These are phyloP conservation scores for Conidiobolus incongruus DNA, from an alignment of 371 early-diverging fungal species.

Conservation along the genomic window DNA sequence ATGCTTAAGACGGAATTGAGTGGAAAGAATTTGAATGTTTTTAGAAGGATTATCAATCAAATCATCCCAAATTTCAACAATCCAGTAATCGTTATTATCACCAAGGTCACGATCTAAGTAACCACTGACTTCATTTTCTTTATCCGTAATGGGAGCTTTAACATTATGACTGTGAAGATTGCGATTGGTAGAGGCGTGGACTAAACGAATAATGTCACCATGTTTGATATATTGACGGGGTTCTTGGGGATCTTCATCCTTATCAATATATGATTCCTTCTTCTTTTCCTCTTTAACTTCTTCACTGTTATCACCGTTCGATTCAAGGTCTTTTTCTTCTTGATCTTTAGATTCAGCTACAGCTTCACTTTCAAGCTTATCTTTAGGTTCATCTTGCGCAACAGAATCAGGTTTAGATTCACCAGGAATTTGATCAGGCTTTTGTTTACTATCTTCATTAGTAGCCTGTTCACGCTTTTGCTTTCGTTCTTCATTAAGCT, in stretches of 20 bases:
- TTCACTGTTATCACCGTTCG: not conserved
- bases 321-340: not conserved
- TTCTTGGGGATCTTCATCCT: conserved; percentile 12
- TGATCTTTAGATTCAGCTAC: not conserved
- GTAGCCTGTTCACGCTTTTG: not conserved
- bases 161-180: conserved; percentile 72
- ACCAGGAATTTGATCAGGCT: not conserved
- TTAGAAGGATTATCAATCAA: conserved; percentile 11
- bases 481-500: not conserved
- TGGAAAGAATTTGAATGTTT: conserved; percentile 50
- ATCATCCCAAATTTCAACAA: conserved; percentile 64
- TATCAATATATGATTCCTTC: conserved; percentile 6
- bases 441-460: not conserved
- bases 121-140: conserved; percentile 75
- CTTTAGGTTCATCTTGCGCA: not conserved
- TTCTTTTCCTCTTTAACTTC: conserved; percentile 7
- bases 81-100: conserved; percentile 81
- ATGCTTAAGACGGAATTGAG: conserved; percentile 77
- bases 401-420: not conserved
- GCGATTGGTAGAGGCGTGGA: conserved; percentile 43
- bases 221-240: conserved; percentile 35
- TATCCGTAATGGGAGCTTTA: conserved; percentile 59
- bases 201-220: conserved; percentile 65
- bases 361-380: not conserved
- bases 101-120: conserved; percentile 45